Evolutionary conservation across 2,329 filamentous ascomycete species (phyloP), one percentile per base, ranked within the genome.

Genomic region (Hypomyces perniciosus): DNA sequence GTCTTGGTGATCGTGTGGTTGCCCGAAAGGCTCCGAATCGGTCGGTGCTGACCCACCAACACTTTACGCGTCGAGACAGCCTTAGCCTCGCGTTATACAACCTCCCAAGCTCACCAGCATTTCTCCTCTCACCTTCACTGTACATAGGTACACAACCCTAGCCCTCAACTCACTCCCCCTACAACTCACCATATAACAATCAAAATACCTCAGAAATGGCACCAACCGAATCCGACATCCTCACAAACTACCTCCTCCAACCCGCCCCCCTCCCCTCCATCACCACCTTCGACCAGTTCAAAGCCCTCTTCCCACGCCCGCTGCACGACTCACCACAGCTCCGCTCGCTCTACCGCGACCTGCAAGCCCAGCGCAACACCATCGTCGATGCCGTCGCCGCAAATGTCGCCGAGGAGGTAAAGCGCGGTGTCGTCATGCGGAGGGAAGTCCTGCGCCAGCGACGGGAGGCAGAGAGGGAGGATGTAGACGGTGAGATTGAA

Each of bases 181-280:
- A 8, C 2, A 29, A 29, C 8, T 12, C 6, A 12, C 7, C 7
- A 43, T 27, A 47, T 27, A 8, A 8, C 10, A 13, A 39, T 12
- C 26, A 10, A 13, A 12, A 31, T n/a, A 7, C 27, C 33, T 6
- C 33, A 33, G 48, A 48, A 39, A 26, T 39, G 8, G 39, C 50
- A 7, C 38, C 42, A 43, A 85, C 83, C 41, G 90, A 95, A 71
- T 75, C 80, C 50, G 79, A 82, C 29, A 87, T 95, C 57, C 79
- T 95, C 46, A 77, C 77, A 61, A 85, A 86, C 68, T 95, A 92
- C 66, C 81, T 95, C 52, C 79, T 95, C 34, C 77, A 85, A 30
- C 87, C 90, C 9, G 84, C 89, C 6, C 78, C 86, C 29, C 75
- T 95, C 35, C 84, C 86, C 39, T 79, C 85, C 56, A 80, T 90